Base-by-base conservation (phyloP, 805 yeast genomes). In the Priceomyces castillae region DNA sequence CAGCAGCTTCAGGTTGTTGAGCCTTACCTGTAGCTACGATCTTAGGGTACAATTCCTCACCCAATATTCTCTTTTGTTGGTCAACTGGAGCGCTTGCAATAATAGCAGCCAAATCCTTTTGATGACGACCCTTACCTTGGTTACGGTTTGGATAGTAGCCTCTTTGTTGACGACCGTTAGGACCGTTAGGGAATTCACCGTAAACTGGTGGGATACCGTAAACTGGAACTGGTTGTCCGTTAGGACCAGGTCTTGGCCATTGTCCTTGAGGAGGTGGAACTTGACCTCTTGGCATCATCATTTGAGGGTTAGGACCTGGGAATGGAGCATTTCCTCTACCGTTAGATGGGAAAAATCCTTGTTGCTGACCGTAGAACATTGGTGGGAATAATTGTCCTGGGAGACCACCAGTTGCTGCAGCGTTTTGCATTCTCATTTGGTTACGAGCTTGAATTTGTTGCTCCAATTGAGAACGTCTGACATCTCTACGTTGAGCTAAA, bases 381-480 rank as follows among this genome's bases (percentile, higher is more conserved):
- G 95, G 95, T 51, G 81, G 80, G 63, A 88, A 83, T 73, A 86
- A 86, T 75, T 86, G 95, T 57, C 90, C 90, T 61, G 88, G 88
- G 61, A 87, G 74, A 54, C 88, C 90, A 51, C 84, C 85, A 54
- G 85, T 81, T 54, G 95, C 95, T 56, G 88, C 88, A 67, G 90
- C 95, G 73, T 90, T 96, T 78, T 92, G 98, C 80, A 90, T 80
- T 80, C 97, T 88, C 85, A 90, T 81, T 76, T 92, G 97, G 82
- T 88, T 89, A 78, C 97, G 88, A 56, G 97, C 97, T 72, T 87
- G 95, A 66, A 90, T 86, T 76, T 94, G 98, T 77, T 94, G 98
- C 70, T 89, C 92, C 69, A 94, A 79, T 78, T 94, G 98, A 59
- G 88, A 81, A 69, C 96, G 86, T 81, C 99, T 90, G 46, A 89